Base-by-base conservation (phyloP, 2,329 filamentous ascomycete genomes). In the Claviceps fusiformis region DNA sequence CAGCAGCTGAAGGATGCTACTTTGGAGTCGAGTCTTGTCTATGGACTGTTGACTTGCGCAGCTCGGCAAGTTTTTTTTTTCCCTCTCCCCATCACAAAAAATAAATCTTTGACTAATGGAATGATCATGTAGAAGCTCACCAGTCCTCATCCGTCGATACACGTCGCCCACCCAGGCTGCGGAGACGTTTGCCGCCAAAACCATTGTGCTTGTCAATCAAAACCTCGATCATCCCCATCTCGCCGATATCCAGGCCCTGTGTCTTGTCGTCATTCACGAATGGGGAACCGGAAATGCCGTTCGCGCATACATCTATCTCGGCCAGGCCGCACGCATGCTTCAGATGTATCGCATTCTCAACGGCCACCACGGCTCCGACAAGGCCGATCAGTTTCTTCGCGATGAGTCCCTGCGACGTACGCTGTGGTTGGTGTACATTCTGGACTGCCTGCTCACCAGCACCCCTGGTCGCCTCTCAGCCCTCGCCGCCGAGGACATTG, bases 261-360 rank as follows among this genome's bases (percentile, higher is more conserved):
- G 80, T 67, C 71, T 83, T 54, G 68, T 83, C 59, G 77, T 81
- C 59, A 79, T 83, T 53, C 80, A 83, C 60, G 80, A 83, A 67
- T 83, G 80, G 80, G 80, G 80, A 50, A 77, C 76, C 56, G 70
- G 80, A 46, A 82, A 81, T 64, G 80, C 80, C 43, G 78, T 83
- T 35, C 78, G 80, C 19, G 80, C 80, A 58, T 83, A 83, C 71
- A 77, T 81, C 64, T 82, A 82, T 63, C 72, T 83, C 29, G 80
- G 80, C 59, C 79, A 82, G 63, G 80, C 80, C 37, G 75, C 78
- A n/a, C 77, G 80, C 57, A 82, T 83, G 79, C 74, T 80, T 37
- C 80, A 83, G 68, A 83, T 83, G 80, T 81, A 78, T 61, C 75
- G 78, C 59, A 77, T 83, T 55, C 74, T 82, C 49, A 77, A 80